These are phyloP conservation scores for Dillenia turbinata DNA, from an alignment of 164 flowering plant genomes.

Conservation along the genomic window DNA sequence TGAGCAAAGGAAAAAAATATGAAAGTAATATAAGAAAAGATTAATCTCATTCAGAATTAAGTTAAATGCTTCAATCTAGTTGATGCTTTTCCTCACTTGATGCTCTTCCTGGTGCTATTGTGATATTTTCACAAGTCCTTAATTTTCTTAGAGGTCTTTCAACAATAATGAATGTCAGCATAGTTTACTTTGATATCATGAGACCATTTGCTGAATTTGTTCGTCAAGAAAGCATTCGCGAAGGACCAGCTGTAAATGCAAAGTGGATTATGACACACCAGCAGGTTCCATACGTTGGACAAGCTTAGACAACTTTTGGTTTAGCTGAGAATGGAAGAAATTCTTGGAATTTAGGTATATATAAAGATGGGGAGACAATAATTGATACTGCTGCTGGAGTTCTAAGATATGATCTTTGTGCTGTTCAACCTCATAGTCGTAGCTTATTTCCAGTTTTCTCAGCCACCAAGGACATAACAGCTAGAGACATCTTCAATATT, in stretches of 20 bases:
- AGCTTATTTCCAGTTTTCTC: conserved; percentile 89
- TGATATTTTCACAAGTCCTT: conserved; percentile 80
- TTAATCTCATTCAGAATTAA: conserved; percentile 72
- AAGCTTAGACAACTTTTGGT: conserved; percentile 70
- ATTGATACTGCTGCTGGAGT: conserved; percentile 94
- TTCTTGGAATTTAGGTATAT: conserved; percentile 98
- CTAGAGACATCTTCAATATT: conserved; percentile 35
- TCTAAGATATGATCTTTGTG: conserved; percentile 95
- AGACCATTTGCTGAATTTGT: conserved; percentile 98
- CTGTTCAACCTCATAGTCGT: conserved; percentile 92
- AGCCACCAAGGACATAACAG: conserved; percentile 80
- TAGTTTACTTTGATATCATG: conserved; percentile 83
- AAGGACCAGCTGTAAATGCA: conserved; percentile 42
- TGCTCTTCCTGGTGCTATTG: conserved; percentile 97
- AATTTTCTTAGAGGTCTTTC: conserved; percentile 99
- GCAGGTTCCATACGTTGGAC: conserved; percentile 70
- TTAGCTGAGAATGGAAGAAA: conserved; percentile 62
- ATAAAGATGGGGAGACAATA: conserved; percentile 91
- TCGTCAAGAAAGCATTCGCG: conserved; percentile 39
- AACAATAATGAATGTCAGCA: conserved; percentile 67
- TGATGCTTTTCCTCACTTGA: no score
- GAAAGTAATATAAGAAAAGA: conserved; percentile 77
- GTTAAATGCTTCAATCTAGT: conserved; percentile 87
- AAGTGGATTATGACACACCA: conserved; percentile 67
- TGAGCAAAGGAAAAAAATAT: conserved; percentile 65